Evolutionary conservation across 23 red algal genomes (phyloP).

Genomic region (Chondrus crispus): DNA sequence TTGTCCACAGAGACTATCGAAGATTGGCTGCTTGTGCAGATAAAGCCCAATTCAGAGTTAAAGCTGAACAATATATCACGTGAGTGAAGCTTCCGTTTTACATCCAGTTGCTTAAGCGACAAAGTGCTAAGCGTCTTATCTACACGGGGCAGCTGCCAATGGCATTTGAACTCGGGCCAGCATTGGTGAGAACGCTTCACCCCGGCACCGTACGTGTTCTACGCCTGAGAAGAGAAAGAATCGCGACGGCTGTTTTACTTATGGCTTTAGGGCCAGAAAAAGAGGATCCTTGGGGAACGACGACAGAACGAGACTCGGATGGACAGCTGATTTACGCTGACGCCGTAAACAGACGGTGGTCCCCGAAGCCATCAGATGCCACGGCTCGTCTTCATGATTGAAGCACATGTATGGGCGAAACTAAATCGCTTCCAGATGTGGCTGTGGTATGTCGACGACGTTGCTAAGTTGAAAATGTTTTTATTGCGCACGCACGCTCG

Average conservation of each 20-base stretch:
- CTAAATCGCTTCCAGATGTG: constrained; percentile 70
- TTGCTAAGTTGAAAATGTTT: too few relatives aligned
- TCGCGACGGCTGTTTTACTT: constrained; percentile 50
- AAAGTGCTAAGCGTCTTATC: not conserved
- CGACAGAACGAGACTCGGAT: too few relatives aligned
- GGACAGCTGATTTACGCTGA: not conserved
- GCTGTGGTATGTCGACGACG: constrained; percentile 81
- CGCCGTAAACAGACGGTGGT: constrained; percentile 34
- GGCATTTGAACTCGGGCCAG: constrained; percentile 39
- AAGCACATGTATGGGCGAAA: constrained; percentile 1
- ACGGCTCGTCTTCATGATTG: constrained; percentile 8
- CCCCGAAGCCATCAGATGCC: constrained; percentile 17
- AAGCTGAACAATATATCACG: not conserved
- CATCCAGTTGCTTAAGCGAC: not conserved
- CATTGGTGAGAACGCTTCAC: constrained; percentile 20
- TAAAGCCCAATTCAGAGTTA: not conserved
- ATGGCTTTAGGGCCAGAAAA: constrained; percentile 72
- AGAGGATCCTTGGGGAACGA: constrained; percentile 59
- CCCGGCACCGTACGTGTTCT: constrained; percentile 25
- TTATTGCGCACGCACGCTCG: too few relatives aligned
- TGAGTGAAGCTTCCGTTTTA: constrained; percentile 34
- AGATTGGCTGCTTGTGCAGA: not conserved
- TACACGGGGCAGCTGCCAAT: constrained; percentile 72
- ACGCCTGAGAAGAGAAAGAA: constrained; percentile 49
- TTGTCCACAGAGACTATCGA: constrained; percentile 46